A percentile compares a stretch with the other conserved stretches of the same genome.
Evolutionary conservation across 441 rosid genomes (phyloP).

Genomic region (Adansonia gregorii): DNA sequence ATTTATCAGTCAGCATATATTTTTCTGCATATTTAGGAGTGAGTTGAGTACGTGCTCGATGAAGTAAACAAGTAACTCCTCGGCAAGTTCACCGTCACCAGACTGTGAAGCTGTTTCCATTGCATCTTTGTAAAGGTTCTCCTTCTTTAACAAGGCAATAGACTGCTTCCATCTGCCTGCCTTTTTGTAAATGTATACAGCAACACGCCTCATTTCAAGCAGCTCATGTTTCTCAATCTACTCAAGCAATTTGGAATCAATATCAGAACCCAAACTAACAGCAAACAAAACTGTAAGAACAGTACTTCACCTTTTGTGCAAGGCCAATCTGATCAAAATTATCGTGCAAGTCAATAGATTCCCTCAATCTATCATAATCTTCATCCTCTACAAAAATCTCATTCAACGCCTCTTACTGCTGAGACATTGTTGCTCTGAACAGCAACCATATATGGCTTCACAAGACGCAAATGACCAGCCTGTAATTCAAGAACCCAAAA

Average conservation of each 20-base stretch:
- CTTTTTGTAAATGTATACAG: constrained; percentile 97
- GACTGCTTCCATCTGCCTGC: constrained; percentile 99
- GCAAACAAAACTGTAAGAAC: constrained; percentile 18
- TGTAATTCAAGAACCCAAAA: constrained; percentile 36
- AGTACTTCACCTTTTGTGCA: constrained; percentile 14
- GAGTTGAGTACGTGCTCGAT: constrained; percentile 6
- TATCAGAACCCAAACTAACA: constrained; percentile 44
- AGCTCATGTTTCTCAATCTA: constrained; percentile 99
- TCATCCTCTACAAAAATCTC: constrained; percentile 93
- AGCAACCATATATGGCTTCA: constrained; percentile 97
- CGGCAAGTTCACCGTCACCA: constrained; percentile 32
- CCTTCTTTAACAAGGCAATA: constrained; percentile 96
- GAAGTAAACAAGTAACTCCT: constrained; percentile 20
- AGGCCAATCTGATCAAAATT: constrained; percentile 16
- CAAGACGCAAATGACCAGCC: constrained; percentile 96
- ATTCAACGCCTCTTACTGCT: constrained; percentile 95
- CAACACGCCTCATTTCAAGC: constrained; percentile 99
- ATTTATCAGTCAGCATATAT: background rate
- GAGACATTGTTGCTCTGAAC: constrained; percentile 95
- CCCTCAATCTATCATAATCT: constrained; percentile 71
- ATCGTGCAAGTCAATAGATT: constrained; percentile 14
- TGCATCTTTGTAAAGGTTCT: constrained; percentile 89
- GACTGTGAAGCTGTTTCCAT: constrained; percentile 99
- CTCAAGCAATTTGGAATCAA: constrained; percentile 12
- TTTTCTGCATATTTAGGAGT: constrained; percentile 12